These are phyloP conservation scores for Acacia acuminata DNA, from an alignment of 306 rosid genomes.

Conservation along the genomic window DNA sequence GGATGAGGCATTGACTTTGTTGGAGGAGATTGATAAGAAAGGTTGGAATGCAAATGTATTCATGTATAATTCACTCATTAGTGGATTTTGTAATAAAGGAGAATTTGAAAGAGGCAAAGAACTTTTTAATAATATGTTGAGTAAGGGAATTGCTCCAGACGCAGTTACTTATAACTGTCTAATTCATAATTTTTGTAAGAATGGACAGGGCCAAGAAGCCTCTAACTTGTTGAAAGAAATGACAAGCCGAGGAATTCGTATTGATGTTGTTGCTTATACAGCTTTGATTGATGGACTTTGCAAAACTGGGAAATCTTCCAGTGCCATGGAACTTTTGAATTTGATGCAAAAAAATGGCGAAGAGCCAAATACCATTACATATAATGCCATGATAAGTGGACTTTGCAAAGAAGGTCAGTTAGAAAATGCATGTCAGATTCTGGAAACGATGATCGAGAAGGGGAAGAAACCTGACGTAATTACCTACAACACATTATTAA, in stretches of 20 bases:
- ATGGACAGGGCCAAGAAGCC: constrained; percentile 67
- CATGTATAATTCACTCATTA: constrained; percentile 54
- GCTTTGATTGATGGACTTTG: constrained; percentile 73
- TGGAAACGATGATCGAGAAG: constrained; percentile 62
- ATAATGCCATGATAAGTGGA: constrained; percentile 71
- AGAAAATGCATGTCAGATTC: constrained; percentile 53
- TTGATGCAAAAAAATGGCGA: constrained; percentile 63
- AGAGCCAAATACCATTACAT: constrained; percentile 65
- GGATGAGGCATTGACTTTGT: constrained; percentile 53
- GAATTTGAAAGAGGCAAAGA: constrained; percentile 50
- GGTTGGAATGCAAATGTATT: constrained; percentile 60
- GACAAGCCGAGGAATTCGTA: constrained; percentile 49
- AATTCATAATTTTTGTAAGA: constrained; percentile 62
- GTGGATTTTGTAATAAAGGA: constrained; percentile 59
- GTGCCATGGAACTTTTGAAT: constrained; percentile 55
- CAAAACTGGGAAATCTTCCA: constrained; percentile 57
- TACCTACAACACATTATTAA: constrained; percentile 68
- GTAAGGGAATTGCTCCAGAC: constrained; percentile 60
- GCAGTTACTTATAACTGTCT: constrained; percentile 66
- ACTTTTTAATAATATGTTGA: constrained; percentile 65
- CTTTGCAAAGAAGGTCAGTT: constrained; percentile 70
- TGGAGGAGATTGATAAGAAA: constrained; percentile 66
- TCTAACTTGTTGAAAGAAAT: constrained; percentile 58
- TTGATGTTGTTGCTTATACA: constrained; percentile 66
- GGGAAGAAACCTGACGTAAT: constrained; percentile 71